These are phyloP conservation scores for Fusarium dimerum DNA, from an alignment of 2,329 filamentous ascomycete genomes.

Conservation along the genomic window DNA sequence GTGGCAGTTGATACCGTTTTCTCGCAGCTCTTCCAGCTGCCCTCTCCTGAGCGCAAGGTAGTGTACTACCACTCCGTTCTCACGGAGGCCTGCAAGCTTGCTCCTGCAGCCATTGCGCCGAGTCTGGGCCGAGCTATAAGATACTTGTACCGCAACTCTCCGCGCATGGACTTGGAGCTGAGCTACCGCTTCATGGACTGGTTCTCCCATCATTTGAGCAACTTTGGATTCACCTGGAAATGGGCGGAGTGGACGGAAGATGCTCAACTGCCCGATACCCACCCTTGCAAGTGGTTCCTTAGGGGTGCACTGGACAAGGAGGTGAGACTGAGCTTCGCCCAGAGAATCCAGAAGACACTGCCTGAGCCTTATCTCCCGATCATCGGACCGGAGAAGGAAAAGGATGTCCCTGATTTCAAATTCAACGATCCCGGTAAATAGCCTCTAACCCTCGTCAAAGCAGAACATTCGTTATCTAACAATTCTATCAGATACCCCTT, in stretches of 20 bases:
- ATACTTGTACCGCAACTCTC: constrained; percentile 81
- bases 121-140: constrained; percentile 91
- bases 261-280: constrained; percentile 71
- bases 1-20: constrained; percentile 97
- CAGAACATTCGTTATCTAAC: not conserved
- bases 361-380: constrained; percentile 79
- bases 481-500: constrained; percentile 66
- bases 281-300: constrained; percentile 94
- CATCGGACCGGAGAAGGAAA: constrained; percentile 85
- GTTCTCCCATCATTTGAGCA: constrained; percentile 97
- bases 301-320: constrained; percentile 91
- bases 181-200: constrained; percentile 89
- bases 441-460: not conserved
- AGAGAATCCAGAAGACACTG: constrained; percentile 91
- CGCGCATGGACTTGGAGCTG: constrained; percentile 84
- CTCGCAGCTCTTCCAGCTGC: constrained; percentile 88
- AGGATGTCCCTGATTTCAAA: constrained; percentile 95
- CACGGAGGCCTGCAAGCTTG: constrained; percentile 94
- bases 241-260: constrained; percentile 97
- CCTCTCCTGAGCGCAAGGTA: constrained; percentile 84
- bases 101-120: constrained; percentile 92
- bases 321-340: constrained; percentile 92
- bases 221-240: constrained; percentile 99
- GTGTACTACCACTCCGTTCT: constrained; percentile 96
- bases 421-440: constrained; percentile 72